Conservation (phyloP, 768 basidiomycete genomes). For the Tulasnella sp. region DNA sequence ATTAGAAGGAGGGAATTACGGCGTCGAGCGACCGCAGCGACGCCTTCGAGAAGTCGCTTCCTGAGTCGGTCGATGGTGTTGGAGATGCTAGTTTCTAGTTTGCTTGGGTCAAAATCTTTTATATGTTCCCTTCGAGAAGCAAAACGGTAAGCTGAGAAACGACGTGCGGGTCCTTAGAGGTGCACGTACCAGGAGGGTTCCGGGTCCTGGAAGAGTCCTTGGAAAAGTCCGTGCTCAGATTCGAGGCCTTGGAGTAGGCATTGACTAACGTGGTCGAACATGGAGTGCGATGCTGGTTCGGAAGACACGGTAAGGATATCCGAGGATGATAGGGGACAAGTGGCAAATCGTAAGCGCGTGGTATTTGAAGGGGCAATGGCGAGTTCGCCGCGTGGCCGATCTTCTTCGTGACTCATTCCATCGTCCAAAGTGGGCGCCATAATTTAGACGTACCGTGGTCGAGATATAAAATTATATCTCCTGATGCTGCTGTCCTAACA, state of each 20-base stretch:
- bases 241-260: neutral
- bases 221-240: neutral
- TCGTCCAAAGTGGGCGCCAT: too few relatives aligned
- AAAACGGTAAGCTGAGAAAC: neutral
- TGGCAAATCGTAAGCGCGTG: too few relatives aligned
- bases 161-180: too few relatives aligned
- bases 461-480: too few relatives aligned
- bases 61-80: neutral
- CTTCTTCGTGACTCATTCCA: too few relatives aligned
- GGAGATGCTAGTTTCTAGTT: neutral
- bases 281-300: neutral
- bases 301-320: too few relatives aligned
- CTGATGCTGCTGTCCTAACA: too few relatives aligned
- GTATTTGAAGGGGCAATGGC: too few relatives aligned
- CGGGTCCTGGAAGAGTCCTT: neutral
- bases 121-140: neutral
- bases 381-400: too few relatives aligned
- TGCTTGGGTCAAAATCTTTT: neutral
- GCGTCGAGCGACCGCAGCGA: too few relatives aligned
- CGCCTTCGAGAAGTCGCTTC: neutral
- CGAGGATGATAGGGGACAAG: too few relatives aligned
- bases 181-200: neutral
- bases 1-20: neutral
- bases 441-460: too few relatives aligned
- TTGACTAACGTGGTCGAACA: neutral